A percentile compares a stretch with the other conserved stretches of the same genome.
These are phyloP conservation scores for Lyophyllum semitale DNA, from an alignment of 768 basidiomycete species.

Conservation along the genomic window DNA sequence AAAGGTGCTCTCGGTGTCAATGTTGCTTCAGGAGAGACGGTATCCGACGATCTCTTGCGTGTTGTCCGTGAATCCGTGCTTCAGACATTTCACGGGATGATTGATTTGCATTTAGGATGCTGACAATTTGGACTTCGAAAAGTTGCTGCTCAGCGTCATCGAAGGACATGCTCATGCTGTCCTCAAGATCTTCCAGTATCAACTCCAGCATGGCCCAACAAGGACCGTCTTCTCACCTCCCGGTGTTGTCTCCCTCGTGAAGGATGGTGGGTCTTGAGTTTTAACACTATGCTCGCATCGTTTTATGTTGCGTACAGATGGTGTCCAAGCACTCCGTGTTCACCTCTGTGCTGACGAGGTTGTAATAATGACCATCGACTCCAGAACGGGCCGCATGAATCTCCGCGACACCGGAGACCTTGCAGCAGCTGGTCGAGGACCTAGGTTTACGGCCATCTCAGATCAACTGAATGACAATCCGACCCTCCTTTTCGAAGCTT, in stretches of 20 bases:
- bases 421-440: constrained; percentile 70
- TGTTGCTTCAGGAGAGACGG: constrained; percentile 49
- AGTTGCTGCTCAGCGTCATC: constrained; percentile 62
- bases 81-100: neutral
- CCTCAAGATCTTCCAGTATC: constrained; percentile 54
- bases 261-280: constrained; percentile 53
- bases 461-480: constrained; percentile 75
- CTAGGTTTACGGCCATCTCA: constrained; percentile 59
- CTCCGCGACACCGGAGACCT: constrained; percentile 83
- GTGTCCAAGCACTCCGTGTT: constrained; percentile 59
- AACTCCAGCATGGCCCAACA: constrained; percentile 51
- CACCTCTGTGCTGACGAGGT: constrained; percentile 77
- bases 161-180: constrained; percentile 66
- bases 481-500: constrained; percentile 50
- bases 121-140: constrained; percentile 73
- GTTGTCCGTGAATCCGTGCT: constrained; percentile 51
- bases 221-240: constrained; percentile 62
- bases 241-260: constrained; percentile 56
- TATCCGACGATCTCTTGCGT: constrained; percentile 42
- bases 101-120: constrained; percentile 46
- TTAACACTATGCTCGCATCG: neutral
- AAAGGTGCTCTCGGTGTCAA: constrained; percentile 64
- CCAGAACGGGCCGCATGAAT: constrained; percentile 76
- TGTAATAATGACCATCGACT: constrained; percentile 76
- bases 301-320: constrained; percentile 37